Percentiles rank a stretch among this genome's conserved stretches.
Conservation (phyloP, 2,329 filamentous ascomycete species). For the Neonectria sp. region DNA sequence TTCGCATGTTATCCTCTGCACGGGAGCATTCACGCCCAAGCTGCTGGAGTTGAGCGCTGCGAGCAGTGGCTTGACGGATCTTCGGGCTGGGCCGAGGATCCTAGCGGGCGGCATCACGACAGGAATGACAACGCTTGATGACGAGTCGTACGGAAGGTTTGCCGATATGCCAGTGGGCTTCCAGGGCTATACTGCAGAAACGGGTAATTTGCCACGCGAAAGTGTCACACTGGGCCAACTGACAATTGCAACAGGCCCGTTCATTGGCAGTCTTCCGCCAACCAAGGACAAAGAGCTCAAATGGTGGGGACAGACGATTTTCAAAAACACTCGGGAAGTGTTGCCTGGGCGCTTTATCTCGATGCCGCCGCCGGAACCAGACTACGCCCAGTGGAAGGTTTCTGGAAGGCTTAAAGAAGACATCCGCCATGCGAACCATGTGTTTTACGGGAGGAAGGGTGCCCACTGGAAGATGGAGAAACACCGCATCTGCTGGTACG, state of each 20-base stretch:
- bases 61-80: slow-evolving; percentile 60
- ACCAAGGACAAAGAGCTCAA: slow-evolving; percentile 67
- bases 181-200: slow-evolving; percentile 56
- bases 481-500: slow-evolving; percentile 77
- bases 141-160: slow-evolving; percentile 61
- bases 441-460: slow-evolving; percentile 72
- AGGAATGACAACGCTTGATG: slow-evolving; percentile 68
- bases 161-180: slow-evolving; percentile 65
- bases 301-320: slow-evolving; percentile 75
- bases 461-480: slow-evolving; percentile 72
- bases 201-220: slow-evolving; percentile 44
- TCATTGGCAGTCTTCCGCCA: slow-evolving; percentile 71
- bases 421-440: slow-evolving; percentile 68
- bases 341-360: slow-evolving; percentile 69
- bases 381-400: slow-evolving; percentile 77
- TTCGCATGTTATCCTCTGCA: slow-evolving; percentile 67
- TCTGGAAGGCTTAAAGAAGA: slow-evolving; percentile 69
- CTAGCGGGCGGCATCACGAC: slow-evolving; percentile 73
- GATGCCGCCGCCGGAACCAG: slow-evolving; percentile 66
- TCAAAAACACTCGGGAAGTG: slow-evolving; percentile 68
- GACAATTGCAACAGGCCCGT: slow-evolving; percentile 61
- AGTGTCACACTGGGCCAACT: slow-evolving; percentile 50
- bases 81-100: slow-evolving; percentile 69
- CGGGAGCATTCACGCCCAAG: slow-evolving; percentile 71
- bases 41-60: slow-evolving; percentile 68